Conservation (phyloP, 2,329 filamentous ascomycete species). For the Arthrinium phaeospermum region DNA sequence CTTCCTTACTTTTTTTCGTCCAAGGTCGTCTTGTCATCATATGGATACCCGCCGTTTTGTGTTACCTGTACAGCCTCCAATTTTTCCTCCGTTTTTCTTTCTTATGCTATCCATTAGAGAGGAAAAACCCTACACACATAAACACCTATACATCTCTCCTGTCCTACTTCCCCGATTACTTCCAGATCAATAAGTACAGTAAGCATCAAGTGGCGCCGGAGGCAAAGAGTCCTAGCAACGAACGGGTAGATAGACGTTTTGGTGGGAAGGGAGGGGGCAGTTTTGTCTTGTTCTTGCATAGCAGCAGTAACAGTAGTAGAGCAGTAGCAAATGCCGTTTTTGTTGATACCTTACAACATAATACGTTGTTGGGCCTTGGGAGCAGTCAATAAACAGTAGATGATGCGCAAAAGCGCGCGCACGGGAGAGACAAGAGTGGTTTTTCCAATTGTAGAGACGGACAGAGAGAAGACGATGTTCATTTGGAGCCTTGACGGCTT, state of each 20-base stretch:
- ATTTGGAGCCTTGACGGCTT: neutral
- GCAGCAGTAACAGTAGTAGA: neutral
- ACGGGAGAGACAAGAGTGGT: neutral
- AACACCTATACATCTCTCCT: neutral
- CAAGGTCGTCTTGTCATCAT: neutral
- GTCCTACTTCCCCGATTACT: neutral
- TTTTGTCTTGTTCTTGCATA: constrained; percentile 1
- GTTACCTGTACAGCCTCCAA: neutral
- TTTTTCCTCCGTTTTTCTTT: neutral
- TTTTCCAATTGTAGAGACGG: neutral
- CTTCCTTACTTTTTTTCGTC: neutral
- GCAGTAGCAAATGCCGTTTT: neutral
- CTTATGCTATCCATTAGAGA: neutral
- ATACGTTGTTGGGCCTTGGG: neutral
- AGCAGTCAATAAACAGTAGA: neutral
- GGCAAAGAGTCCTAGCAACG: neutral
- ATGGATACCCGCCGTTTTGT: constrained; percentile 1
- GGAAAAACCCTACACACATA: neutral
- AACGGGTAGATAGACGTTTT: neutral
- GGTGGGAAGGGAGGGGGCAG: neutral
- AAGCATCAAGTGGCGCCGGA: constrained; percentile 5
- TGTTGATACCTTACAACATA: neutral
- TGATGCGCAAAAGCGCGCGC: no score
- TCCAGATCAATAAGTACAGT: neutral
- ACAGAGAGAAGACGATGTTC: neutral